phyloP scores from a whole-genome alignment of 2,329 filamentous ascomycete species.

The Aspergillus flavus region DNA sequence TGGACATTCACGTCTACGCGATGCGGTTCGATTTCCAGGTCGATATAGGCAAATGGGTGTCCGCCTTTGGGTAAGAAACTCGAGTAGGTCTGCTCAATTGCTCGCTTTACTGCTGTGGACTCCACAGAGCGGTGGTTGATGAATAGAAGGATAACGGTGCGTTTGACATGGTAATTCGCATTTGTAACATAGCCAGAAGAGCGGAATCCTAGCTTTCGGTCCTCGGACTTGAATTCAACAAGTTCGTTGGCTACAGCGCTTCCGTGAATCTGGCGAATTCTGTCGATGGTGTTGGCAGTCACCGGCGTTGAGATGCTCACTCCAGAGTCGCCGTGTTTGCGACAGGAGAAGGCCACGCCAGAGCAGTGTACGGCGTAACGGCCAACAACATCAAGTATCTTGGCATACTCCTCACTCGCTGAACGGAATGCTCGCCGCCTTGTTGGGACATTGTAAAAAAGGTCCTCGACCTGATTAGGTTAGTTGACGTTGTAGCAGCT shows the following conservation, averaged over 20 bases:
- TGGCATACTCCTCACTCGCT: conserved; percentile 91
- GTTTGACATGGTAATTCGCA: conserved; percentile 92
- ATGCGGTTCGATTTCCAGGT: conserved; percentile 86
- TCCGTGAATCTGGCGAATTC: conserved; percentile 89
- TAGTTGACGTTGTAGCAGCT: not conserved
- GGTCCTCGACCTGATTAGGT: conserved; percentile 70
- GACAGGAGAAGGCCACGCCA: conserved; percentile 93
- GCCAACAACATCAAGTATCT: conserved; percentile 93
- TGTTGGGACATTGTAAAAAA: conserved; percentile 95
- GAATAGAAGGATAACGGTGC: conserved; percentile 84
- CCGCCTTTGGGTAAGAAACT: conserved; percentile 88
- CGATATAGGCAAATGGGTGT: conserved; percentile 91
- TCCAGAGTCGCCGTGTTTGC: conserved; percentile 88
- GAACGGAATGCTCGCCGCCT: conserved; percentile 88
- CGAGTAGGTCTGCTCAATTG: conserved; percentile 86
- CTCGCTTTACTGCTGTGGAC: conserved; percentile 83
- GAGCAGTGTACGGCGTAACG: conserved; percentile 90
- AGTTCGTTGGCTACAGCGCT: conserved; percentile 84
- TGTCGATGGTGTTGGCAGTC: conserved; percentile 71
- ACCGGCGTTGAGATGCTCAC: conserved; percentile 78
- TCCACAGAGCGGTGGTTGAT: conserved; percentile 97
- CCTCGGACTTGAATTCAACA: conserved; percentile 71
- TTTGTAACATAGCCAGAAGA: conserved; percentile 82
- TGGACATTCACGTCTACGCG: conserved; percentile 97
- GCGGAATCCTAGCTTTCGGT: conserved; percentile 80